phyloP scores from a whole-genome alignment of 2,329 filamentous ascomycete species.

The Colletotrichum neosansevieriae region DNA sequence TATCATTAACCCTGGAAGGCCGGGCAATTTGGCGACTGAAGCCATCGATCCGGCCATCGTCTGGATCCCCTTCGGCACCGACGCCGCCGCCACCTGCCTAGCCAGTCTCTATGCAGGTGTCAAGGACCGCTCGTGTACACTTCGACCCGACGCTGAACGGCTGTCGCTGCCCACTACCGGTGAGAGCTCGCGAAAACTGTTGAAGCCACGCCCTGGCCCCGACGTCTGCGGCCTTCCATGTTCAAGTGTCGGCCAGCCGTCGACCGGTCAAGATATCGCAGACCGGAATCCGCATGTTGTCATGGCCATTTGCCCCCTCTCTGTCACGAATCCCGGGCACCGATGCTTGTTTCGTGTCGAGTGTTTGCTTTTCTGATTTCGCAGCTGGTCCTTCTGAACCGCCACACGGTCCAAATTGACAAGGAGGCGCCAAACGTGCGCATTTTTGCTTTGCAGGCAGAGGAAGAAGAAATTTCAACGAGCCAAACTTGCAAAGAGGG shows the following conservation, averaged over 20 bases:
- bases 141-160: slow-evolving; percentile 2
- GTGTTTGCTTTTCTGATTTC: slow-evolving; percentile 22
- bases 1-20: slow-evolving; percentile 1
- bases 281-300: slow-evolving; percentile 24
- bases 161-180: slow-evolving; percentile 4
- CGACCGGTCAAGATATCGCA: slow-evolving; percentile 14
- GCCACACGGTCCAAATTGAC: neutral
- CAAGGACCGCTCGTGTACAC: slow-evolving; percentile 9
- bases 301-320: slow-evolving; percentile 3
- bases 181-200: neutral
- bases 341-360: slow-evolving; percentile 1
- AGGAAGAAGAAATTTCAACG: slow-evolving; percentile 20
- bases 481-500: slow-evolving; percentile 1
- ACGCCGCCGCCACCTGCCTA: neutral
- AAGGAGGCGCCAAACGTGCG: slow-evolving; percentile 10
- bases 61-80: slow-evolving; percentile 20
- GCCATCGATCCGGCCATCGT: slow-evolving; percentile 30
- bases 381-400: neutral
- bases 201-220: slow-evolving; percentile 6
- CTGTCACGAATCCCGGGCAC: neutral
- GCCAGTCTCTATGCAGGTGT: slow-evolving; percentile 11
- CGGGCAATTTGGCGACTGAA: neutral
- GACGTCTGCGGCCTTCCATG: slow-evolving; percentile 10
- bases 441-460: slow-evolving; percentile 9
- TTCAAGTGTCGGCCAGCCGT: slow-evolving; percentile 18